Base-by-base conservation (phyloP, 2,329 filamentous ascomycete genomes). In the Fusarium citri region DNA sequence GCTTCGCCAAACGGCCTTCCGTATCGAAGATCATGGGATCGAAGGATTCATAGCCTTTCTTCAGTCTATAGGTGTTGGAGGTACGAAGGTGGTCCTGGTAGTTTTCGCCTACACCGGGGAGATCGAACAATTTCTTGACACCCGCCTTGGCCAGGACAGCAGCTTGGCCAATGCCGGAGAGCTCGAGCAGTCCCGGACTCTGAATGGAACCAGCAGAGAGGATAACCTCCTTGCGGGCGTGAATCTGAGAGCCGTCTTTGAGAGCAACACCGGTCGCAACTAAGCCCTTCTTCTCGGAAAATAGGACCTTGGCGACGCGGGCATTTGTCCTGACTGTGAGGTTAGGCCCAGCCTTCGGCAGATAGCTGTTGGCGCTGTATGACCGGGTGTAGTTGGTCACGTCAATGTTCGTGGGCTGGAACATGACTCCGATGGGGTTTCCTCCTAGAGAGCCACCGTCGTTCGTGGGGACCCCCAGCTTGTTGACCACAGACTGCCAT, bases 341-440 rank as follows among this genome's bases (percentile, higher is more conserved):
- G 55, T 84, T 86, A 5, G 75, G 31, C 0, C 78, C 75, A 7
- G 79, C 78, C 16, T 79, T 70, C 8, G 80, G 77, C 0, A 84
- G 76, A 59, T 85, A 86, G 25, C 78, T 78, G 47, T 79, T 81
- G 40, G 80, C 76, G 55, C 80, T 81, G 73, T 85, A 86, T 6
- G 83, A 84, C 41, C 84, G 78, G 34, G 77, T 82, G 66, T 83
- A 86, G 59, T 81, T 78, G 12, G 75, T 76, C 49, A 59, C 45
- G 48, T 81, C 77, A 59, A 86, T 80, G 69, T 81, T 85, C 61
- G 77, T 83, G 5, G 84, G 82, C 66, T 85, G 83, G 41, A 77
- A 80, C 70, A 81, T 81, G 30, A 82, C 81, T 10, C 84, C 85
- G 8, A 85, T 64, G 2, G 79, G 79, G 41, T 83, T 76, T 3